Evolutionary conservation across 2,329 filamentous ascomycete genomes (phyloP).

Genomic region (Venturiaceae sp.): DNA sequence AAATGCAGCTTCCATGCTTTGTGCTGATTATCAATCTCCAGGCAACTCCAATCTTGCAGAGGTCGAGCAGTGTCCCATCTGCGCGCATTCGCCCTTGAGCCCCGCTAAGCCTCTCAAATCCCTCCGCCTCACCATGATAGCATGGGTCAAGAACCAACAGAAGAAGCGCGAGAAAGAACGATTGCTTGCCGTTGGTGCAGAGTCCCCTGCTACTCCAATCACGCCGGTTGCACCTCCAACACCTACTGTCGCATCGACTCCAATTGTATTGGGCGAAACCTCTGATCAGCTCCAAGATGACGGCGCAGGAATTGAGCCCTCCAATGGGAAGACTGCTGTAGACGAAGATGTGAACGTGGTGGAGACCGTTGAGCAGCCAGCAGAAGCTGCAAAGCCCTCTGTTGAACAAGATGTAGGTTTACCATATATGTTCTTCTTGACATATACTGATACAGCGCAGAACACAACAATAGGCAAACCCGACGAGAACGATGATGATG

Average conservation of each 20-base stretch:
- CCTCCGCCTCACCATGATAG: constrained; percentile 82
- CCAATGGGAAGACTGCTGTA: neutral
- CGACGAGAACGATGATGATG: constrained; percentile 1
- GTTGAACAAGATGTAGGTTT: neutral
- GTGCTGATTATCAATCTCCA: constrained; percentile 25
- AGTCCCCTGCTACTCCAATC: neutral
- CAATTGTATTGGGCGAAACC: neutral
- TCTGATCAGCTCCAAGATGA: neutral
- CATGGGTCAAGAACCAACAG: constrained; percentile 82
- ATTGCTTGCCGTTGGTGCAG: constrained; percentile 11
- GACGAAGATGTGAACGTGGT: neutral
- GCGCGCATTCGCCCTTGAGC: constrained; percentile 82
- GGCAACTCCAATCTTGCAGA: constrained; percentile 66
- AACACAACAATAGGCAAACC: neutral
- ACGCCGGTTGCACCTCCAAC: neutral
- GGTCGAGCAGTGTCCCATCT: constrained; percentile 85
- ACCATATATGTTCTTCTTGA: neutral
- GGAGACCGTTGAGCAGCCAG: neutral
- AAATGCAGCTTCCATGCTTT: neutral
- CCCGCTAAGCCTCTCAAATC: constrained; percentile 82
- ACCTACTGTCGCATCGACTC: neutral
- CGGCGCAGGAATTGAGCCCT: constrained; percentile 4
- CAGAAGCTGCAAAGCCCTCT: neutral
- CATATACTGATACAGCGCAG: neutral
- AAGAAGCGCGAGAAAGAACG: constrained; percentile 65